Evolutionary conservation across 768 basidiomycete genomes (phyloP).

Genomic region (Leucogyrophana mollusca): DNA sequence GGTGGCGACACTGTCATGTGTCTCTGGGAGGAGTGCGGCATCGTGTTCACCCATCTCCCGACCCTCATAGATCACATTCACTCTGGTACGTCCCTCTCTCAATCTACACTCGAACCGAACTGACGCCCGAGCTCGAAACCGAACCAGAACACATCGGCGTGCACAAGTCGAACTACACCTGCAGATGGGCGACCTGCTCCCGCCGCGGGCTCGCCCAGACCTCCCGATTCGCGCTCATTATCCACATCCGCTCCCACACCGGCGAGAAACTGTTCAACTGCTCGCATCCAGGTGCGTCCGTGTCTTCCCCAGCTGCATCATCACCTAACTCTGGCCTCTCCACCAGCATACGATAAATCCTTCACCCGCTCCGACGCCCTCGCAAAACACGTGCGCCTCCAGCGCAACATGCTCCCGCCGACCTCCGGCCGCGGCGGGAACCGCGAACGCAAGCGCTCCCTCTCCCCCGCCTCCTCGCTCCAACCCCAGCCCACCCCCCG

Average conservation of each 20-base stretch:
- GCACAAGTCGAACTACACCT: conserved; percentile 83
- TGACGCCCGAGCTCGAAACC: too few relatives aligned
- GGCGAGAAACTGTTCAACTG: conserved; percentile 94
- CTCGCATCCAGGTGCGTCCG: conserved; percentile 63
- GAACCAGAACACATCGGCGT: conserved; percentile 84
- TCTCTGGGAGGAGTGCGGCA: conserved; percentile 80
- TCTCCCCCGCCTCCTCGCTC: conserved; percentile 17
- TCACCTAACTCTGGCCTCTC: conserved; percentile 1
- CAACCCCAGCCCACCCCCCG: too few relatives aligned
- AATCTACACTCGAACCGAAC: not conserved
- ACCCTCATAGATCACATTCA: conserved; percentile 84
- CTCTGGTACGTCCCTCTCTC: conserved; percentile 49
- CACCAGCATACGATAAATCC: conserved; percentile 86
- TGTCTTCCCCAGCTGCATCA: not conserved
- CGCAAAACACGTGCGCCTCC: conserved; percentile 88
- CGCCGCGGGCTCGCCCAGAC: conserved; percentile 83
- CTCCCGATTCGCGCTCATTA: conserved; percentile 85
- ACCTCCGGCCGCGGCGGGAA: conserved; percentile 69
- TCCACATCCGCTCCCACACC: conserved; percentile 89
- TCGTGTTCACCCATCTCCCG: conserved; percentile 69
- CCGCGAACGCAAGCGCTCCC: conserved; percentile 65
- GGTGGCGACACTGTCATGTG: conserved; percentile 67
- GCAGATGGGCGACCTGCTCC: conserved; percentile 84
- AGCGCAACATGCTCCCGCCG: conserved; percentile 77
- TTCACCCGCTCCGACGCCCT: conserved; percentile 95